Evolutionary conservation across 2,329 filamentous ascomycete genomes (phyloP).

Genomic region (Alternaria consortialis): DNA sequence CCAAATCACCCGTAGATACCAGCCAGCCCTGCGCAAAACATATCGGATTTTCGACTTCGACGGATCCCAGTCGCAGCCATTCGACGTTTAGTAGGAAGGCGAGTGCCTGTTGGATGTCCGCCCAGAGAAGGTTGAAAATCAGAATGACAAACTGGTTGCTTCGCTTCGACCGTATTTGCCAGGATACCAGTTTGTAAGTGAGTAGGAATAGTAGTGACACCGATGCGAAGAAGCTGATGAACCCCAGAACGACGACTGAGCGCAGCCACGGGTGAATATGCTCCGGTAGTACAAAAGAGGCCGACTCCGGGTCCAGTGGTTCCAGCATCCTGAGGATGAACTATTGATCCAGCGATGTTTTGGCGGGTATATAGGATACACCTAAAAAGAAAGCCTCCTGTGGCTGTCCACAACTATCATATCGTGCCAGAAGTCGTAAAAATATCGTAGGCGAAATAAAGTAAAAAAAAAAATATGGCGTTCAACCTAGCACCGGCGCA

Average conservation of each 20-base stretch:
- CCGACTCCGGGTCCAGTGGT: slow-evolving; percentile 37
- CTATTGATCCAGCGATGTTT: background rate
- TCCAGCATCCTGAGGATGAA: slow-evolving; percentile 29
- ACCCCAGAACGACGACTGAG: slow-evolving; percentile 57
- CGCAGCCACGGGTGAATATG: slow-evolving; percentile 54
- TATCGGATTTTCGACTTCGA: slow-evolving; percentile 62
- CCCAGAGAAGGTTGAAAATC: slow-evolving; percentile 73
- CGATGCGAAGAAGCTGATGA: slow-evolving; percentile 59
- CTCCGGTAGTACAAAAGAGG: slow-evolving; percentile 45
- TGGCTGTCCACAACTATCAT: slow-evolving; percentile 25
- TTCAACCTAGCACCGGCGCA: slow-evolving; percentile 7
- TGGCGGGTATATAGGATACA: slow-evolving; percentile 16
- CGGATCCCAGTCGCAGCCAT: slow-evolving; percentile 64
- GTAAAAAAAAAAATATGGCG: slow-evolving; percentile 7
- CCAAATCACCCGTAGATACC: slow-evolving; percentile 71
- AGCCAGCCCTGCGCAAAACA: slow-evolving; percentile 76
- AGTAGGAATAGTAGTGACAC: slow-evolving; percentile 56
- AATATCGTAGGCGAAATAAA: slow-evolving; percentile 1
- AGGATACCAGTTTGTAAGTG: slow-evolving; percentile 56
- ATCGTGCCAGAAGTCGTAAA: slow-evolving; percentile 20
- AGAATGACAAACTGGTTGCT: slow-evolving; percentile 73
- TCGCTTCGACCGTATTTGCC: slow-evolving; percentile 47
- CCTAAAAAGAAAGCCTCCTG: slow-evolving; percentile 22
- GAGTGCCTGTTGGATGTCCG: slow-evolving; percentile 72
- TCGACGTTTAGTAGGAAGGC: slow-evolving; percentile 70